Evolutionary conservation across 2,329 filamentous ascomycete genomes (phyloP).

Genomic region (Beauveria scarabaeidicola): DNA sequence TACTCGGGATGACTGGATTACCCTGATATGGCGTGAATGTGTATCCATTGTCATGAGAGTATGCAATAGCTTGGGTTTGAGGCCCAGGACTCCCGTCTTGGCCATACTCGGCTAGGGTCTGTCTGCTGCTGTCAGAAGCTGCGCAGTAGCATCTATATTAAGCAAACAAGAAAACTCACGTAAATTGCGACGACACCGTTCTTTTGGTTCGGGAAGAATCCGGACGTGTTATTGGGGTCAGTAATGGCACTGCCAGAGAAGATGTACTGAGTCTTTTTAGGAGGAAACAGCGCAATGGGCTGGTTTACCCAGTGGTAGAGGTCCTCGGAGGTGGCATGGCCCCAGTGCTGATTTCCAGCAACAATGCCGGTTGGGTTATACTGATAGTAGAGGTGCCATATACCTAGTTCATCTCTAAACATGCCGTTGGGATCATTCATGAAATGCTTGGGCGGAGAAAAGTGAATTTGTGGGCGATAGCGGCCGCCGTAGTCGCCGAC

Average conservation of each 20-base stretch:
- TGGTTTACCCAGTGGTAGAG: slow-evolving; percentile 59
- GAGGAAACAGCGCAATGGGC: slow-evolving; percentile 49
- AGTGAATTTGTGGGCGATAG: slow-evolving; percentile 46
- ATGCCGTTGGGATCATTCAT: slow-evolving; percentile 60
- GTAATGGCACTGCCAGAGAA: slow-evolving; percentile 50
- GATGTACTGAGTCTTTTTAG: slow-evolving; percentile 34
- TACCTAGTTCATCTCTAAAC: slow-evolving; percentile 47
- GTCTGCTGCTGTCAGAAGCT: slow-evolving; percentile 14
- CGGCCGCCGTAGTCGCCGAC: slow-evolving; percentile 19
- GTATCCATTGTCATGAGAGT: slow-evolving; percentile 53
- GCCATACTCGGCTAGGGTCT: slow-evolving; percentile 18
- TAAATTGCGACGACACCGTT: slow-evolving; percentile 51
- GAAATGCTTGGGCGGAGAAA: slow-evolving; percentile 42
- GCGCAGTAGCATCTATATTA: slow-evolving; percentile 25
- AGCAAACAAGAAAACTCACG: slow-evolving; percentile 16
- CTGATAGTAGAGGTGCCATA: slow-evolving; percentile 60
- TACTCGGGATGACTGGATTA: slow-evolving; percentile 53
- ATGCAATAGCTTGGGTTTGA: slow-evolving; percentile 53
- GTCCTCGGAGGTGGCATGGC: slow-evolving; percentile 54
- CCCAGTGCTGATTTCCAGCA: slow-evolving; percentile 57
- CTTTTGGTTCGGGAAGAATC: slow-evolving; percentile 52
- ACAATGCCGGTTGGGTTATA: slow-evolving; percentile 35
- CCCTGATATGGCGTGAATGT: slow-evolving; percentile 49
- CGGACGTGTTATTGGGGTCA: slow-evolving; percentile 56
- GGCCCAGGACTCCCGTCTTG: slow-evolving; percentile 11